A percentile compares a stretch with the other conserved stretches of the same genome.
These are phyloP conservation scores for Agrocybe praecox DNA, from an alignment of 768 basidiomycete genomes.

Conservation along the genomic window DNA sequence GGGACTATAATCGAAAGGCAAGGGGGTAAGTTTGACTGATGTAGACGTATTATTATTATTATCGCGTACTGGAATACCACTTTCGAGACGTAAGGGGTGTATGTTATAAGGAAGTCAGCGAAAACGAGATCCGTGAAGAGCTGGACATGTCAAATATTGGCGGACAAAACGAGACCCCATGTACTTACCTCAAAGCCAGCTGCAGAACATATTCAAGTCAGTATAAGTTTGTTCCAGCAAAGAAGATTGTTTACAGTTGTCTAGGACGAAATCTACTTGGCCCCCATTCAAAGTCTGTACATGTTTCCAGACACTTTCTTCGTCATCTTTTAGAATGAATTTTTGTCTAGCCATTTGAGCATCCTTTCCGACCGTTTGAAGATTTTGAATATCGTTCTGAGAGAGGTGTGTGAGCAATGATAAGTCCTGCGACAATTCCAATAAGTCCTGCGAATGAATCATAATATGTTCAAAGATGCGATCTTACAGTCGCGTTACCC, in stretches of 20 bases:
- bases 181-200: slow-evolving; percentile 85
- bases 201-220: slow-evolving; percentile 27
- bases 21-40: no score
- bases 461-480: neutral
- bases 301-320: slow-evolving; percentile 73
- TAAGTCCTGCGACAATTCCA: slow-evolving; percentile 59
- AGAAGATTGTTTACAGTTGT: slow-evolving; percentile 66
- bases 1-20: slow-evolving; percentile 53
- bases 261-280: slow-evolving; percentile 84
- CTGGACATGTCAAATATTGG: slow-evolving; percentile 36
- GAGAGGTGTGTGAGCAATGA: slow-evolving; percentile 88
- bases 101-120: slow-evolving; percentile 90
- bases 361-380: slow-evolving; percentile 84
- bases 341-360: slow-evolving; percentile 75
- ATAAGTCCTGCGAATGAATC: neutral
- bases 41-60: no score
- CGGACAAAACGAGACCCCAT: neutral
- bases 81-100: slow-evolving; percentile 78
- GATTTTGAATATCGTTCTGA: slow-evolving; percentile 75
- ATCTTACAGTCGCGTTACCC: slow-evolving; percentile 89
- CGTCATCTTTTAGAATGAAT: slow-evolving; percentile 86
- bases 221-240: neutral
- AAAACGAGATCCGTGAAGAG: slow-evolving; percentile 93
- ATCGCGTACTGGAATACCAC: slow-evolving; percentile 87
- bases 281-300: slow-evolving; percentile 55